Evolutionary conservation across 2,329 filamentous ascomycete species (phyloP).

Genomic region (Neoarthrinium moseri): DNA sequence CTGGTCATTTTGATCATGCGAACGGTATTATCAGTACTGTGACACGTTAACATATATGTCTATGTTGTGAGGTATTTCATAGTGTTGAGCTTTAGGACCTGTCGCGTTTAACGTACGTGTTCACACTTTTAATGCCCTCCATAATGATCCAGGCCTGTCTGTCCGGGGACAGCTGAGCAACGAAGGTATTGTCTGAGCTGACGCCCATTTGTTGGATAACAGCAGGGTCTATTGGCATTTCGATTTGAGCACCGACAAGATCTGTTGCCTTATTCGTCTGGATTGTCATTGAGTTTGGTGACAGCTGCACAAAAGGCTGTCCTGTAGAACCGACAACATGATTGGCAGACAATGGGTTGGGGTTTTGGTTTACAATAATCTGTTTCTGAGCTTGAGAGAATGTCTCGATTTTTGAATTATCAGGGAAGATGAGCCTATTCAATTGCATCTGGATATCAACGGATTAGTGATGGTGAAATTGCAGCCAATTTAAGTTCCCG

Average conservation of each 20-base stretch:
- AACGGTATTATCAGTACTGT: constrained; percentile 18
- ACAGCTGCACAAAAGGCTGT: constrained; percentile 20
- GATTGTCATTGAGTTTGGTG: constrained; percentile 18
- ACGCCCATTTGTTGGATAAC: constrained; percentile 15
- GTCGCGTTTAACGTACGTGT: constrained; percentile 11
- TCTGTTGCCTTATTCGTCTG: constrained; percentile 19
- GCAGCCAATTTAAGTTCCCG: not conserved
- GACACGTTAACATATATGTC: not conserved
- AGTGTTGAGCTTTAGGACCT: not conserved
- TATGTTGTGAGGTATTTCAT: no score
- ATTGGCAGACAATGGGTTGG: constrained; percentile 17
- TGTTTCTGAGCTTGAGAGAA: constrained; percentile 20
- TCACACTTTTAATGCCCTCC: constrained; percentile 18
- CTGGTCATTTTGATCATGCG: constrained; percentile 19
- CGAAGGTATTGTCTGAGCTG: constrained; percentile 18
- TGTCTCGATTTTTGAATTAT: constrained; percentile 20
- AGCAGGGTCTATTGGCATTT: constrained; percentile 18
- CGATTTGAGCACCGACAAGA: constrained; percentile 18
- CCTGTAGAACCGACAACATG: constrained; percentile 20
- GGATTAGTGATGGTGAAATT: not conserved
- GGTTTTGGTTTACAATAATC: constrained; percentile 20
- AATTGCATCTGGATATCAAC: constrained; percentile 14
- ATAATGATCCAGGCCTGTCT: constrained; percentile 19
- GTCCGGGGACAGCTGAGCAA: constrained; percentile 18
- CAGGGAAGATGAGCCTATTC: constrained; percentile 17